Base-by-base conservation (phyloP, 441 rosid genomes). In the Hura crepitans region DNA sequence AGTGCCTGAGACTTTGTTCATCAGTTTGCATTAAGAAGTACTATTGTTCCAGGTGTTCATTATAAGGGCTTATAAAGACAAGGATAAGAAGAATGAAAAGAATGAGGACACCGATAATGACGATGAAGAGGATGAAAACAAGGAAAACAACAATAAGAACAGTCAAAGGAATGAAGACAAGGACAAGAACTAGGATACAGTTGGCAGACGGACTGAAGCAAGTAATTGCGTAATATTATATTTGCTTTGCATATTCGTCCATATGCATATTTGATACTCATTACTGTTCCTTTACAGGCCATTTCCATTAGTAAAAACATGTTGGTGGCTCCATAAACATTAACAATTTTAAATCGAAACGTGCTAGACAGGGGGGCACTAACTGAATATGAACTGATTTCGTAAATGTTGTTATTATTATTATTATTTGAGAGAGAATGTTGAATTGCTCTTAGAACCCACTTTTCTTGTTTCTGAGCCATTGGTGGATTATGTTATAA, bases 21-120 rank as follows among this genome's bases (percentile, higher is more conserved):
- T 61, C 20, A 6, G 68, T 54, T 12, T 55, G 5, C 18, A 31
- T 30, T 62, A 17, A 15, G 57, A 33, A 45, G 22, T 27, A 20
- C 54, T 55, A n/a, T 70, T 62, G 72, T 68, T n/a, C 5, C 67
- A 86, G 97, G 90, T 87, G 64, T 81, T 80, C 69, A 86, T 89
- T 69, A 75, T 85, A 75, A 84, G 92, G 76, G 96, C 81, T 30
- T 65, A 81, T 15, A 84, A 78, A 64, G 84, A 75, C 3, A 30
- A 66, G 15, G 60, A 74, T 62, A 61, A 51, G 12, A 45, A 17
- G 14, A 28, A 42, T 13, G 69, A 69, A 50, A 70, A 35, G 37
- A 43, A 53, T 51, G 71, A 17, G 59, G 56, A 22, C 12, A 53
- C n/a, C n/a, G n/a, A n/a, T n/a, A 61, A 51, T 17, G 53, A 17